Conservation (phyloP, 1,139 yeast species). For the Debaryomyces psychrophilus region DNA sequence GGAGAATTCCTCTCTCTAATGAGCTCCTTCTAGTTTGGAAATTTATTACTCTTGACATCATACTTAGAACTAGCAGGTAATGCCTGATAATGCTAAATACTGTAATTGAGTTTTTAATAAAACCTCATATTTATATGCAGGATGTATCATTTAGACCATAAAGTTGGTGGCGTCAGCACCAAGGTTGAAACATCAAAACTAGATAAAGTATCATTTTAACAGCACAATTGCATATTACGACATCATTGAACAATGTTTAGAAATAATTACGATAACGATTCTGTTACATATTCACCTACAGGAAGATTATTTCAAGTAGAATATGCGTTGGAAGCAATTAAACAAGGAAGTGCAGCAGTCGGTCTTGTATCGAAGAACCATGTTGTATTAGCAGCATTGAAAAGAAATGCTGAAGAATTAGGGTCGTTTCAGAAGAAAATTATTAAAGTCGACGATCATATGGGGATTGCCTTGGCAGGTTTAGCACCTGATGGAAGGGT, state of each 20-base stretch:
- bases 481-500: conserved; percentile 98
- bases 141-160: background rate
- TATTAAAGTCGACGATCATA: conserved; percentile 86
- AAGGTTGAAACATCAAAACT: background rate
- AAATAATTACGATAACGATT: conserved; percentile 97
- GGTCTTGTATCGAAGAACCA: conserved; percentile 85
- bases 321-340: conserved; percentile 95
- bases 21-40: background rate
- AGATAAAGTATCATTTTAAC: background rate
- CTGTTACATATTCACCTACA: conserved; percentile 96
- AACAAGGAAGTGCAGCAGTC: conserved; percentile 97
- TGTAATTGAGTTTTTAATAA: background rate
- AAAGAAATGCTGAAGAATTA: conserved; percentile 94
- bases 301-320: conserved; percentile 95
- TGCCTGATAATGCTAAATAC: background rate
- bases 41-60: background rate
- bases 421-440: conserved; percentile 96
- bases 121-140: background rate
- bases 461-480: conserved; percentile 96
- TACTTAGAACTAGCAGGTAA: background rate
- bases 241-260: conserved; percentile 60
- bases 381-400: conserved; percentile 90
- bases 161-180: conserved; percentile 10
- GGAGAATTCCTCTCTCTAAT: background rate
- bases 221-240: conserved; percentile 4